Conservation (phyloP, 768 basidiomycete genomes). For the Macrolepiota fuliginosa region DNA sequence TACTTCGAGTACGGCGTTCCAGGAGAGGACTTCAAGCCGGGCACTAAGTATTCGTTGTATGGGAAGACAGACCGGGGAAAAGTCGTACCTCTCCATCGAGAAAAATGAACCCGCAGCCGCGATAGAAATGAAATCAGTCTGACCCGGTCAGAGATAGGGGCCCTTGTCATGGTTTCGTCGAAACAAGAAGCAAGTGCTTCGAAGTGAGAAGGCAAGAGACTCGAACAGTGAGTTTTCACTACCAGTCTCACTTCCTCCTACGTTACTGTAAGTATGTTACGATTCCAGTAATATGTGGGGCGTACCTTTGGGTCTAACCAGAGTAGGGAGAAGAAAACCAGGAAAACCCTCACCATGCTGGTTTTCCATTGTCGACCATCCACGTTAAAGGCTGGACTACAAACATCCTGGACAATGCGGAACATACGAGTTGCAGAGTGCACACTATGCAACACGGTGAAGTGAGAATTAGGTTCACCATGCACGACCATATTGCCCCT, state of each 20-base stretch:
- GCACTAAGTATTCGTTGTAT: background rate
- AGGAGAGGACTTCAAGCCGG: constrained; percentile 51
- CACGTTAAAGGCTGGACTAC: constrained; percentile 56
- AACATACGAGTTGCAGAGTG: constrained; percentile 52
- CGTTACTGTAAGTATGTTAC: background rate
- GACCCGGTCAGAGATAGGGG: constrained; percentile 54
- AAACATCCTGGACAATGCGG: constrained; percentile 64
- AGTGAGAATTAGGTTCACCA: background rate
- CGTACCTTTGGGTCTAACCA: constrained; percentile 65
- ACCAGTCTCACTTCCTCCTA: constrained; percentile 71
- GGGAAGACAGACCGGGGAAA: background rate
- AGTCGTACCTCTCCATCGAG: constrained; percentile 57
- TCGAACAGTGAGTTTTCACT: constrained; percentile 54
- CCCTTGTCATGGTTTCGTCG: constrained; percentile 56
- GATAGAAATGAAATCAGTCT: constrained; percentile 61
- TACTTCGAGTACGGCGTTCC: constrained; percentile 58
- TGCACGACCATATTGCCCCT: constrained; percentile 10
- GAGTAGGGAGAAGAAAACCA: constrained; percentile 54
- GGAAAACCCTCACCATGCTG: constrained; percentile 57
- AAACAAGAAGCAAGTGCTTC: constrained; percentile 66
- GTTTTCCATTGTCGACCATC: constrained; percentile 70
- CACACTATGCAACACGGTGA: background rate
- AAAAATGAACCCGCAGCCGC: constrained; percentile 67
- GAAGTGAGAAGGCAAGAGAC: constrained; percentile 64
- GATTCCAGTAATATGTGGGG: background rate